Evolutionary conservation across 192 early-diverging fungal species (phyloP).

Genomic region (Podila minutissima): DNA sequence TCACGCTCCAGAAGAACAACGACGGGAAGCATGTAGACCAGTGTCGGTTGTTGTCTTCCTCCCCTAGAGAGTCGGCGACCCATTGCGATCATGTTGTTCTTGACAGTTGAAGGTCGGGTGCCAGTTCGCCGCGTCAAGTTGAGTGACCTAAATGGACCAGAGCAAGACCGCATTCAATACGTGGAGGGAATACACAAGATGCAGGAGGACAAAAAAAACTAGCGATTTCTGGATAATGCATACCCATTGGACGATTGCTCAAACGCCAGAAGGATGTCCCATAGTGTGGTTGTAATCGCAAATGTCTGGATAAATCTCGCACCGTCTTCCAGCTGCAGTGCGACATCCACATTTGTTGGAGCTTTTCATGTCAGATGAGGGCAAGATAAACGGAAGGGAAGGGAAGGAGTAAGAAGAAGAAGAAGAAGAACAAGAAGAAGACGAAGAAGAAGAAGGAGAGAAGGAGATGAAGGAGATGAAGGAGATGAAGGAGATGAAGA

Average conservation of each 20-base stretch:
- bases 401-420: too few relatives aligned
- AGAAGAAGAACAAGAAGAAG: not conserved
- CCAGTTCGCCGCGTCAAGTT: constrained; percentile 60
- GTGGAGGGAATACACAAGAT: not conserved
- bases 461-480: not conserved
- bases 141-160: constrained; percentile 44
- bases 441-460: not conserved
- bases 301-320: constrained; percentile 67
- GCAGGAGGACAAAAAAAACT: not conserved
- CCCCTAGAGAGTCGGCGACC: constrained; percentile 10
- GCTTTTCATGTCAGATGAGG: not conserved
- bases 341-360: constrained; percentile 53
- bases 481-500: not conserved
- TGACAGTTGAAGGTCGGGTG: constrained; percentile 1
- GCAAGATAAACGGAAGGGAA: too few relatives aligned
- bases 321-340: constrained; percentile 76
- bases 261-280: constrained; percentile 67
- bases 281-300: constrained; percentile 62
- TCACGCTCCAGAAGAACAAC: constrained; percentile 68
- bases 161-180: not conserved
- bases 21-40: constrained; percentile 66
- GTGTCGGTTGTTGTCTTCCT: constrained; percentile 2
- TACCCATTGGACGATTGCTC: constrained; percentile 58
- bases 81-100: constrained; percentile 9
- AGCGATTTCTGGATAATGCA: not conserved